These are phyloP conservation scores for Scedosporium minutisporum DNA, from an alignment of 2,329 filamentous ascomycete species.

Conservation along the genomic window DNA sequence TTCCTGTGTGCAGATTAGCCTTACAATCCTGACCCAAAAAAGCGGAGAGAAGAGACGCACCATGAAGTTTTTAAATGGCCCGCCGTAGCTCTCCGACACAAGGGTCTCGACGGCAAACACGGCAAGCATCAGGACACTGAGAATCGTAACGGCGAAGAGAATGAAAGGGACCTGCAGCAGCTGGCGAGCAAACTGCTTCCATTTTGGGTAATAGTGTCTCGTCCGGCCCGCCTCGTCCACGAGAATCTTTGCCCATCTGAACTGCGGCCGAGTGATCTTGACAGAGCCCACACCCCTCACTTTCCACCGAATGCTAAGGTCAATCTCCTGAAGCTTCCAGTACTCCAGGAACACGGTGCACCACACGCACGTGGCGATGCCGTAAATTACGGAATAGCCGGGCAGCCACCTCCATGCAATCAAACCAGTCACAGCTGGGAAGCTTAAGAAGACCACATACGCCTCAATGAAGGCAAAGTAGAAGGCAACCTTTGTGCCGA, in stretches of 20 bases:
- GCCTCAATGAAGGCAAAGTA: conserved; percentile 78
- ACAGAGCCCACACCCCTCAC: conserved; percentile 53
- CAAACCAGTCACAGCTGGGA: conserved; percentile 60
- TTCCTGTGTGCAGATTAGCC: conserved; percentile 32
- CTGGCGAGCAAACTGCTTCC: conserved; percentile 56
- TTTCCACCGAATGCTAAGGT: conserved; percentile 63
- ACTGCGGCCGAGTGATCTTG: conserved; percentile 56
- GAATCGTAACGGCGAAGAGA: conserved; percentile 42
- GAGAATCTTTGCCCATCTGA: conserved; percentile 51
- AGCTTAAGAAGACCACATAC: conserved; percentile 61
- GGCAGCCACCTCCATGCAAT: conserved; percentile 59
- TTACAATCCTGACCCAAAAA: not conserved
- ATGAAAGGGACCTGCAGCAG: conserved; percentile 62
- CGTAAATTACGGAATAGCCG: conserved; percentile 62
- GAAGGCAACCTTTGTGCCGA: conserved; percentile 58
- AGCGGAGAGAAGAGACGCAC: conserved; percentile 29
- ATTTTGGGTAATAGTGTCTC: conserved; percentile 51
- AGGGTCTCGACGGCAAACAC: conserved; percentile 68
- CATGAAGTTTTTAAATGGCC: conserved; percentile 56
- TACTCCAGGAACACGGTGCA: conserved; percentile 68
- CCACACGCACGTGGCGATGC: conserved; percentile 57
- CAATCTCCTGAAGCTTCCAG: conserved; percentile 68
- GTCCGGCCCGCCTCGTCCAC: conserved; percentile 55
- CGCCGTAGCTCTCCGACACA: conserved; percentile 64
- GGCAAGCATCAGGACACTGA: conserved; percentile 57